phyloP scores from a whole-genome alignment of 805 yeast species.

The Metschnikowia henanensis region DNA sequence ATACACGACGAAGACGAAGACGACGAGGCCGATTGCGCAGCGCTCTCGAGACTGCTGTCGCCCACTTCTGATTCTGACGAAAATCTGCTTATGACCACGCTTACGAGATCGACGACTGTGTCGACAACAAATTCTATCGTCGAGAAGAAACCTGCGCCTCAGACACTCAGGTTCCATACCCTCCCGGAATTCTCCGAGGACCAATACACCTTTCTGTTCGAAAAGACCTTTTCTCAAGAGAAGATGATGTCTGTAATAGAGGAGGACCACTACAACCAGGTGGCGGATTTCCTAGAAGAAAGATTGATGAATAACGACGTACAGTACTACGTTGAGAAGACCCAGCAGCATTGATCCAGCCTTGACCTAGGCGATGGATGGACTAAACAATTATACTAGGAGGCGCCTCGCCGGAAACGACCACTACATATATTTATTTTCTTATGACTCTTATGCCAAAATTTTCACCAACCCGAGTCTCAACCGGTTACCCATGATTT shows the following conservation, averaged over 20 bases:
- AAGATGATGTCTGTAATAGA: constrained; percentile 24
- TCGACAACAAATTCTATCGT: constrained; percentile 30
- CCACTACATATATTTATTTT: constrained; percentile 4
- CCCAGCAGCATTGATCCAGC: not conserved
- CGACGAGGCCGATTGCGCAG: constrained; percentile 22
- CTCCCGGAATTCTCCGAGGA: constrained; percentile 32
- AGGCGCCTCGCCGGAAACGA: too few species aligned
- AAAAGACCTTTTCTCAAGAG: constrained; percentile 17
- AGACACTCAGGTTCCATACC: constrained; percentile 28
- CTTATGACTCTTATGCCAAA: constrained; percentile 7
- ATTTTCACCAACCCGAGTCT: too few species aligned
- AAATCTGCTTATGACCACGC: constrained; percentile 37
- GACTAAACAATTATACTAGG: too few species aligned
- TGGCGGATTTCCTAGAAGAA: constrained; percentile 42
- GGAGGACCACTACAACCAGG: constrained; percentile 41
- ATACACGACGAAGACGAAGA: constrained; percentile 23
- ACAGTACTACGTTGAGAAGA: constrained; percentile 30
- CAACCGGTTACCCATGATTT: too few species aligned
- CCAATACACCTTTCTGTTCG: constrained; percentile 20
- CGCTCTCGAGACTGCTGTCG: constrained; percentile 38
- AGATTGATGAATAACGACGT: constrained; percentile 39
- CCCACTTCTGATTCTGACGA: constrained; percentile 35
- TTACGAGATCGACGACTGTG: constrained; percentile 44
- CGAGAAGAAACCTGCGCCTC: constrained; percentile 14
- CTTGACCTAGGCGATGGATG: not conserved